A percentile compares a stretch with the other conserved stretches of the same genome.
Evolutionary conservation across 2,329 filamentous ascomycete species (phyloP).

Genomic region (Periconia sp.): DNA sequence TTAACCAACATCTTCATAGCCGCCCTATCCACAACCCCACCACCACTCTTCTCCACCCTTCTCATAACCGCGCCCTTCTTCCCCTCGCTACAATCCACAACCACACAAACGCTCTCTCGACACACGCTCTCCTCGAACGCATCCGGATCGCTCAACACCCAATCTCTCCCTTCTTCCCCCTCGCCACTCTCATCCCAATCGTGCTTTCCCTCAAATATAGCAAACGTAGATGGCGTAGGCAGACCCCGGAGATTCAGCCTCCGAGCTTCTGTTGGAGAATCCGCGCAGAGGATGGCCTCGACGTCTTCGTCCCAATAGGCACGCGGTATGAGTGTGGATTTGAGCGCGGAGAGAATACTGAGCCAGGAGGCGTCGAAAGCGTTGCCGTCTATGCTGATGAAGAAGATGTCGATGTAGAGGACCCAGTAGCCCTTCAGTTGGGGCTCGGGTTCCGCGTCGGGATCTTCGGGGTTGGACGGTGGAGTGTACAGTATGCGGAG

Average conservation of each 20-base stretch:
- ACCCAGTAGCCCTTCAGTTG: constrained; percentile 89
- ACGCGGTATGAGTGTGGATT: constrained; percentile 75
- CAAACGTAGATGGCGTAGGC: constrained; percentile 79
- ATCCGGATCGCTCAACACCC: constrained; percentile 89
- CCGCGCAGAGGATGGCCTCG: constrained; percentile 78
- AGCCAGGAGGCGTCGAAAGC: constrained; percentile 92
- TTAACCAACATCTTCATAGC: constrained; percentile 66
- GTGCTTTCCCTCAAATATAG: constrained; percentile 65
- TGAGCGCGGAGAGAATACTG: constrained; percentile 79
- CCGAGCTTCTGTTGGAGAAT: constrained; percentile 59
- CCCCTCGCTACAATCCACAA: constrained; percentile 66
- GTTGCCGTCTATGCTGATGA: constrained; percentile 91
- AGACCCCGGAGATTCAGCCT: constrained; percentile 67
- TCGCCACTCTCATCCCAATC: constrained; percentile 53
- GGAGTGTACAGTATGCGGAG: constrained; percentile 74
- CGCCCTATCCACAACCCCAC: constrained; percentile 69
- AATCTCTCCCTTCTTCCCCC: constrained; percentile 49
- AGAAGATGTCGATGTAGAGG: constrained; percentile 93
- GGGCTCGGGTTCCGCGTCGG: constrained; percentile 54
- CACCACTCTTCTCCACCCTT: constrained; percentile 86
- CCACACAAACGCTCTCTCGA: constrained; percentile 79
- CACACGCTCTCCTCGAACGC: constrained; percentile 86
- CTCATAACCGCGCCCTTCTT: constrained; percentile 68
- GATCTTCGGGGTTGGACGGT: constrained; percentile 50
- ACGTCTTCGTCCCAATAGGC: constrained; percentile 85